Evolutionary conservation across 1,284 basidiomycete genomes (phyloP).

Genomic region (Cryptococcus sp.): DNA sequence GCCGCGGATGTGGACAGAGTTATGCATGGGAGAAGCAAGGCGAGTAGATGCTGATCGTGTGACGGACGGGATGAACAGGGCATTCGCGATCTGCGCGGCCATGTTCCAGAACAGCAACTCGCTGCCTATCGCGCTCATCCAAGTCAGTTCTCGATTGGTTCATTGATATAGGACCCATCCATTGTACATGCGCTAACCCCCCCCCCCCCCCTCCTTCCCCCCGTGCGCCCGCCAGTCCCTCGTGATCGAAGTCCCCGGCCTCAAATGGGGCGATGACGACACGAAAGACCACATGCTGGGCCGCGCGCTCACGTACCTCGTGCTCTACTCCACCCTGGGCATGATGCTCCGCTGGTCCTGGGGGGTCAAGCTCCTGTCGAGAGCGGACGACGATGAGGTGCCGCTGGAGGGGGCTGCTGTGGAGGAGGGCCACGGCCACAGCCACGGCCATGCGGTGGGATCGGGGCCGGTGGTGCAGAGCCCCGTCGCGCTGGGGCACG

Average conservation of each 20-base stretch:
- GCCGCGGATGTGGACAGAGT: too few relatives aligned
- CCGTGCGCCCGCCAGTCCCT: too few relatives aligned
- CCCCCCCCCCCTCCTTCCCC: constrained; percentile 54
- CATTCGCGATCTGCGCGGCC: constrained; percentile 74
- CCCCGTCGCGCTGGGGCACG: constrained; percentile 27
- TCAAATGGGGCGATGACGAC: constrained; percentile 79
- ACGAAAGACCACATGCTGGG: constrained; percentile 84
- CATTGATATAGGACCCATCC: not conserved
- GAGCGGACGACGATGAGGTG: constrained; percentile 62
- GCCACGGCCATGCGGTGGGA: constrained; percentile 1
- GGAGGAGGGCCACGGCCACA: constrained; percentile 9
- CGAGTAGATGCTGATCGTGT: not conserved
- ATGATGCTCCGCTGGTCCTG: constrained; percentile 93
- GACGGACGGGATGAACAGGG: constrained; percentile 52
- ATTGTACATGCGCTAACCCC: not conserved
- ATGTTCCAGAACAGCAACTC: constrained; percentile 66
- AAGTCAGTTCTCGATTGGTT: constrained; percentile 16
- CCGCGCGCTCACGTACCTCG: constrained; percentile 84
- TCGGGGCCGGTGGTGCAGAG: constrained; percentile 23
- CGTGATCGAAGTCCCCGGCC: constrained; percentile 73
- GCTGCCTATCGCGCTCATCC: constrained; percentile 77
- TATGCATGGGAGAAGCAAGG: too few relatives aligned
- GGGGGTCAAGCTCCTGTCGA: constrained; percentile 71
- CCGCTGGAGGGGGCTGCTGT: constrained; percentile 1
- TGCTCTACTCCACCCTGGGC: constrained; percentile 86